These are phyloP conservation scores for Geranomyces variabilis DNA, from an alignment of 192 early-diverging fungal genomes.

Conservation along the genomic window DNA sequence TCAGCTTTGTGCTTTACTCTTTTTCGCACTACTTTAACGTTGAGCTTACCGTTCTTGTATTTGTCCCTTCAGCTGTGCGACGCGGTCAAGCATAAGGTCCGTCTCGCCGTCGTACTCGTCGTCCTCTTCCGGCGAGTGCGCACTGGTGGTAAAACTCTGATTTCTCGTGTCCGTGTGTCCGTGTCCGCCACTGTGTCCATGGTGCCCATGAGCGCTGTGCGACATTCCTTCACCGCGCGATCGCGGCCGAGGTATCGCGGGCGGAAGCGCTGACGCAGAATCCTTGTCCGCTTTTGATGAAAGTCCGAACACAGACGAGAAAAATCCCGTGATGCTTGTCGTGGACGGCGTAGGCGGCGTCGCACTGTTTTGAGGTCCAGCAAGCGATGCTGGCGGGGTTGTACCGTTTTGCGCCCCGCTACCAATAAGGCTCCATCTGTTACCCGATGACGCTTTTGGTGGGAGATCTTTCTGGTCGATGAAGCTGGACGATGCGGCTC, in stretches of 20 bases:
- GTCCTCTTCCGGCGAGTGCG: background rate
- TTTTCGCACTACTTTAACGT: background rate
- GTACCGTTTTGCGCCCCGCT: background rate
- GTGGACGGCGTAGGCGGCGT: slow-evolving; percentile 2
- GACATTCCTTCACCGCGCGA: background rate
- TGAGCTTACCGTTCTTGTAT: slow-evolving; percentile 20
- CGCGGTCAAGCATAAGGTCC: slow-evolving; percentile 24
- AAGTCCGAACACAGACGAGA: slow-evolving; percentile 23
- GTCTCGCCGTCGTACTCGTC: slow-evolving; percentile 23
- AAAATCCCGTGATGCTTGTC: slow-evolving; percentile 5
- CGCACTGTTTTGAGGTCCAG: background rate
- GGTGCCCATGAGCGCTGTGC: background rate
- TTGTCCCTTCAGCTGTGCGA: slow-evolving; percentile 25
- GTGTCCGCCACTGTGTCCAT: too few species aligned
- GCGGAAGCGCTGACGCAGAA: background rate
- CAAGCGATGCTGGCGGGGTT: background rate
- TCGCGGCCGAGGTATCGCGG: background rate
- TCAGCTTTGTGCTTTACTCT: background rate
- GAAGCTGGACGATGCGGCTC: slow-evolving; percentile 4
- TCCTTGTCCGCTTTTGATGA: background rate
- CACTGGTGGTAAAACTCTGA: slow-evolving; percentile 1
- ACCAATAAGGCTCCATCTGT: slow-evolving; percentile 3
- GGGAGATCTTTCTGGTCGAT: slow-evolving; percentile 1
- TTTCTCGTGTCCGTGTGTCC: background rate
- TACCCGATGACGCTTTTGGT: background rate